phyloP scores from a whole-genome alignment of 2,329 filamentous ascomycete genomes.

The Diplocarpon mali region DNA sequence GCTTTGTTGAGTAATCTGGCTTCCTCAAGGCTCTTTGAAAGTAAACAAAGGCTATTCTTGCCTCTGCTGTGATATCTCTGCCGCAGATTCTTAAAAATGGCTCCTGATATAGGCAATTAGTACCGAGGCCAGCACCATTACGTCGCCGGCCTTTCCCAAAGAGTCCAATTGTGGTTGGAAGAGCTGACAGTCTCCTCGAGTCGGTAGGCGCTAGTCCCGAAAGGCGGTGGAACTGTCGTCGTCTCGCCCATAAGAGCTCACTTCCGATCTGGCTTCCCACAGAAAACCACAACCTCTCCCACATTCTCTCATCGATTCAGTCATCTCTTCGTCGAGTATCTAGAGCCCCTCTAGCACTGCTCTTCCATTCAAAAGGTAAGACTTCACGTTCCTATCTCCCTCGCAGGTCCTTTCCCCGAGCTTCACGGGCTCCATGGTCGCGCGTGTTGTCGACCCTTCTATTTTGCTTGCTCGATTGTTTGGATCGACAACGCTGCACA shows the following conservation, averaged over 20 bases:
- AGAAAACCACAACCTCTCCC: neutral
- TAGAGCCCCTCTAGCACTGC: constrained; percentile 8
- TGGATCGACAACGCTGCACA: no score
- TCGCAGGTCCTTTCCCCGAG: neutral
- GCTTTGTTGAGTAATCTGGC: no score
- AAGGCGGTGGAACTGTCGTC: neutral
- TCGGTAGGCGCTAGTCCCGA: neutral
- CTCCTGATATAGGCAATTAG: no score
- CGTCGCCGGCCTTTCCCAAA: no score
- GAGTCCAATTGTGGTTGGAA: no score
- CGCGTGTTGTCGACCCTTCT: neutral
- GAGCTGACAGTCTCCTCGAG: neutral
- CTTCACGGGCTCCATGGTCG: neutral
- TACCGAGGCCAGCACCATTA: no score
- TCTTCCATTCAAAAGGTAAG: constrained; percentile 6
- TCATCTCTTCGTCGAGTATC: constrained; percentile 2
- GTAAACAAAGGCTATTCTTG: no score
- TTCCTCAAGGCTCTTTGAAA: no score
- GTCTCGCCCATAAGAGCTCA: neutral
- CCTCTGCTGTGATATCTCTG: no score
- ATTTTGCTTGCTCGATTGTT: no score
- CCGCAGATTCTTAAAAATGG: no score
- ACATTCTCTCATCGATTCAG: neutral
- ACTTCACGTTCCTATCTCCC: neutral
- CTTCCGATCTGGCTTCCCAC: neutral